phyloP scores from a whole-genome alignment of 106 monocot genomes.

The Dendrobium chrysotoxum region DNA sequence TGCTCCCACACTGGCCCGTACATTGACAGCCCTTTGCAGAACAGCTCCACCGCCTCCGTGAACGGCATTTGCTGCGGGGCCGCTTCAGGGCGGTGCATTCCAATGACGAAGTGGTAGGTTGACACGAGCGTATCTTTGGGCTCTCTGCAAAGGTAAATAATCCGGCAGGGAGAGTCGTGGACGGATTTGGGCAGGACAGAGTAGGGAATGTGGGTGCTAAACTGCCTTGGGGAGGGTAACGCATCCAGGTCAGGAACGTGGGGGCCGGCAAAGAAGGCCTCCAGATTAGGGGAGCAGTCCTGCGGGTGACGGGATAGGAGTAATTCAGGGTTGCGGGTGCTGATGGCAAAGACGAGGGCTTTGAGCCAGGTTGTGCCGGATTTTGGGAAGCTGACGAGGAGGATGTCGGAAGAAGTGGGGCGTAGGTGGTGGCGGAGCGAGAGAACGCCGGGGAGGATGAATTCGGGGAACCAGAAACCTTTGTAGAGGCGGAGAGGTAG shows the following conservation, averaged over 20 bases:
- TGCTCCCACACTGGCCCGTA: slow-evolving; percentile 28
- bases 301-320: slow-evolving; percentile 9
- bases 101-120: slow-evolving; percentile 12
- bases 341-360: slow-evolving; percentile 6
- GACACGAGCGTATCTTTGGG: slow-evolving; percentile 41
- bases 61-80: slow-evolving; percentile 1
- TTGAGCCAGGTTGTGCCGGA: slow-evolving; percentile 17
- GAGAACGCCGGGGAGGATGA: background rate
- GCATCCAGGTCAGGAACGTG: slow-evolving; percentile 1
- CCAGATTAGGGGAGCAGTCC: slow-evolving; percentile 6
- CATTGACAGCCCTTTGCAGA: background rate
- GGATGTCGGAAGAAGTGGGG: background rate
- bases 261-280: background rate
- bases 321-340: background rate
- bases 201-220: slow-evolving; percentile 5
- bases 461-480: background rate
- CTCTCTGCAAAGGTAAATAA: slow-evolving; percentile 32
- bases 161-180: slow-evolving; percentile 7
- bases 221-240: slow-evolving; percentile 8
- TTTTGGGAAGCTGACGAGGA: background rate
- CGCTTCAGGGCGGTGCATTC: background rate
- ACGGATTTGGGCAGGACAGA: slow-evolving; percentile 16
- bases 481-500: background rate
- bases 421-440: background rate
- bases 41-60: background rate